A percentile compares a stretch with the other conserved stretches of the same genome.
Evolutionary conservation across 345 rosid species (phyloP).

Genomic region (Bruguiera gymnorhiza): DNA sequence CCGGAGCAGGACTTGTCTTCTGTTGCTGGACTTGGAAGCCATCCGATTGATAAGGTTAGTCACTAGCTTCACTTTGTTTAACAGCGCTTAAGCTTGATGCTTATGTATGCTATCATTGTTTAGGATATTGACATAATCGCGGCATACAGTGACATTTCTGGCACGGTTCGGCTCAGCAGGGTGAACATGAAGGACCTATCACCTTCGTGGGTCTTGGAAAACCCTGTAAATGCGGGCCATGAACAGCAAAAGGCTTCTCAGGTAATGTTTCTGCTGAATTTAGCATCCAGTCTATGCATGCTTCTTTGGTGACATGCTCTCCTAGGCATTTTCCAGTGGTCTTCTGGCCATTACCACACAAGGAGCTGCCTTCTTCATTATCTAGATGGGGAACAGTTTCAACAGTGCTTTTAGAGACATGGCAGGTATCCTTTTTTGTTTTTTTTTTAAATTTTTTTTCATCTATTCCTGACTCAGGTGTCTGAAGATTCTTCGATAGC

Average conservation of each 20-base stretch:
- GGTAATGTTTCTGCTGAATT: slow-evolving; percentile 36
- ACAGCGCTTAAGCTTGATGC: slow-evolving; percentile 14
- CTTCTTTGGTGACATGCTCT: too few relatives aligned
- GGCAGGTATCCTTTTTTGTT: not conserved
- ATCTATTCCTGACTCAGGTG: slow-evolving; percentile 18
- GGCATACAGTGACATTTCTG: slow-evolving; percentile 71
- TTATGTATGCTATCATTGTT: slow-evolving; percentile 25
- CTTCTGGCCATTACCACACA: not conserved
- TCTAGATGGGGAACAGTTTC: slow-evolving; percentile 3
- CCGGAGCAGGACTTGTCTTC: slow-evolving; percentile 35
- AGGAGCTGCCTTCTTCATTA: not conserved
- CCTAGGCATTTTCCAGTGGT: not conserved
- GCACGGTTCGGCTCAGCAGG: slow-evolving; percentile 53
- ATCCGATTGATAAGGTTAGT: slow-evolving; percentile 53
- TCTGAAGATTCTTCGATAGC: slow-evolving; percentile 34
- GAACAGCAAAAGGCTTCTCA: slow-evolving; percentile 38
- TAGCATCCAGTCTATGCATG: too few relatives aligned
- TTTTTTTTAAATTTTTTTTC: not conserved
- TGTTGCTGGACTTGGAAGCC: slow-evolving; percentile 29
- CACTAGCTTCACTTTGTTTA: slow-evolving; percentile 10
- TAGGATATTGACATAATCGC: slow-evolving; percentile 92
- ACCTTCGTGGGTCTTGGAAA: slow-evolving; percentile 83
- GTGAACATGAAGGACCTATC: slow-evolving; percentile 88
- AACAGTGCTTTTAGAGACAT: not conserved
- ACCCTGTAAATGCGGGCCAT: slow-evolving; percentile 41